Evolutionary conservation across 1,284 basidiomycete species (phyloP), one percentile per base, ranked within the genome.

Genomic region (Cryptococcus deneoformans): DNA sequence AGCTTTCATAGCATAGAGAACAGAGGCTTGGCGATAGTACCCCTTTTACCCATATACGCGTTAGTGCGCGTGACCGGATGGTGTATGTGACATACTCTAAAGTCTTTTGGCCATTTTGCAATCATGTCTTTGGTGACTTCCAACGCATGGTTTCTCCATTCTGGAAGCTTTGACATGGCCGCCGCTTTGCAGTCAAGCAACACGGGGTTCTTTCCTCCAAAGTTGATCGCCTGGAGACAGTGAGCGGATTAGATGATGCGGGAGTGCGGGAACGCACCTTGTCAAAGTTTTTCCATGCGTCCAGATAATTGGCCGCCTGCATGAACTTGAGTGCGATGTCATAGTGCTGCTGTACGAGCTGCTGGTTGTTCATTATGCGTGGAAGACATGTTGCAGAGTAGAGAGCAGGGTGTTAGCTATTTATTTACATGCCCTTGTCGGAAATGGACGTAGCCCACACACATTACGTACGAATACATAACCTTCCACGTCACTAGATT

Each of bases 141-240:
- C n/a, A 61, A 59, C 1, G 68, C 69, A 8, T 55, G 24, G 11
- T 62, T 49, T 6, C 58, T 53, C 62, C 65, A 65, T 5, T 52
- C 61, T 5, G 59, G 59, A 20, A 68, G 47, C 51, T 62, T 60
- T 50, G 50, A 58, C 62, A 70, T 64, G 5, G 63, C 56, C 1
- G 66, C 65, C 0, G 66, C 65, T 56, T 68, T 68, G 46, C 53
- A 61, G 51, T 72, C 70, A 34, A 66, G 47, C 4, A 64, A 46
- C 34, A 61, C 58, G 14, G 59, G 52, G 38, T 53, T 58, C 35
- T 54, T 62, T 35, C 64, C 59, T 8, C 64, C 64, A 24, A 73
- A 63, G 11, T 60, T 54, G 49, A 71, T 58, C 0, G 68, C 67
- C 70, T 71, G 48, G 20, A 12, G 16, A 29, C 29, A 12, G 54